These are phyloP conservation scores for Pichia sp. DNA, from an alignment of 1,139 yeast genomes.

Conservation along the genomic window DNA sequence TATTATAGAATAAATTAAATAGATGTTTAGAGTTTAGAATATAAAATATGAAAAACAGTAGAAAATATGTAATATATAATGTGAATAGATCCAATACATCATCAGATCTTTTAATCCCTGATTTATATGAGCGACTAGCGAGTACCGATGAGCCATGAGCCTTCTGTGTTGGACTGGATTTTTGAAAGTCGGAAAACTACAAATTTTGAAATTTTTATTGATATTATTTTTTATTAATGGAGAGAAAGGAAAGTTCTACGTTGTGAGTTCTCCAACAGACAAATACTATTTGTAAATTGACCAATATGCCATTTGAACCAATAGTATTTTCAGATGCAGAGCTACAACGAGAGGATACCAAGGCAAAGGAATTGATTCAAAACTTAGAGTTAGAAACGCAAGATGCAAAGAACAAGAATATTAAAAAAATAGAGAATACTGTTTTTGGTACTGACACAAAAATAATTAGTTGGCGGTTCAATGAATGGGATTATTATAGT, in stretches of 20 bases:
- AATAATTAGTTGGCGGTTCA: conserved; percentile 68
- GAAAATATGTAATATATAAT: not conserved
- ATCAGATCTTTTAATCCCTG: no score
- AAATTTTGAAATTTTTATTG: no score
- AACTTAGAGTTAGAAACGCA: not conserved
- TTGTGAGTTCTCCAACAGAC: no score
- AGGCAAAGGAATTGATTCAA: conserved; percentile 1
- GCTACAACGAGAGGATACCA: not conserved
- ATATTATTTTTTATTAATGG: no score
- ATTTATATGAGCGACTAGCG: no score
- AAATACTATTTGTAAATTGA: no score
- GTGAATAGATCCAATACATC: no score
- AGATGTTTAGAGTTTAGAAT: not conserved
- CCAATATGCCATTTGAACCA: not conserved
- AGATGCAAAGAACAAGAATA: conserved; percentile 16
- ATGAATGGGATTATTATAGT: conserved; percentile 80
- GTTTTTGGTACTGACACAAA: conserved; percentile 28
- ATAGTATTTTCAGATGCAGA: not conserved
- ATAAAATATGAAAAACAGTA: not conserved
- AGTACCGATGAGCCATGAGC: no score
- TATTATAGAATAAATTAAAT: not conserved
- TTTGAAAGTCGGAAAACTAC: no score
- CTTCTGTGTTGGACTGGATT: no score
- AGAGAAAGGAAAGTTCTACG: no score
- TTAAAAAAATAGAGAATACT: conserved; percentile 31